These are phyloP conservation scores for Kondoa subrosea DNA, from an alignment of 768 basidiomycete species.

Conservation along the genomic window DNA sequence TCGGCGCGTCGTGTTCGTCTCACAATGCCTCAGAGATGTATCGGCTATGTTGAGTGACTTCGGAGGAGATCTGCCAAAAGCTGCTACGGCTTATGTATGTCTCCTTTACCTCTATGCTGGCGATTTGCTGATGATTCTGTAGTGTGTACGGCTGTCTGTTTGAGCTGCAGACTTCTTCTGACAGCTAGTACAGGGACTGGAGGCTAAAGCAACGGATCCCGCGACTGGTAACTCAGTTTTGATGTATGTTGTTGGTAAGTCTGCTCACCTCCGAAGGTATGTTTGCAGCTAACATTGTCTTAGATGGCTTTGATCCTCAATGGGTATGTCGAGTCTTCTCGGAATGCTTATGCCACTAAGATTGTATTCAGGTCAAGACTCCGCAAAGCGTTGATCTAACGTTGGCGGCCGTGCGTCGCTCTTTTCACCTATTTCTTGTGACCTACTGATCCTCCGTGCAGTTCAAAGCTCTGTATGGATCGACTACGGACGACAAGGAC, in stretches of 20 bases:
- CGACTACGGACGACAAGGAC: conserved; percentile 10
- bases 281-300: neutral
- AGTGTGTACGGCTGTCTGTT: no score
- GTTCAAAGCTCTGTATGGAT: conserved; percentile 6
- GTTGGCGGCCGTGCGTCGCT: neutral
- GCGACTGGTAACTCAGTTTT: neutral
- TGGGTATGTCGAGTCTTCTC: no score
- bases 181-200: neutral
- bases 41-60: conserved; percentile 2
- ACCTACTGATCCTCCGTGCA: neutral
- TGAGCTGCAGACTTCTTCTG: neutral
- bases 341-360: no score
- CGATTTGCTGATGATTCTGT: no score
- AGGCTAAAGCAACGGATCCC: conserved; percentile 7
- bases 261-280: neutral
- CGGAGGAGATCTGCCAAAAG: neutral
- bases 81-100: neutral
- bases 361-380: no score
- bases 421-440: neutral
- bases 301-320: neutral
- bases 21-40: neutral
- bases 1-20: no score
- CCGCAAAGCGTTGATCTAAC: neutral
- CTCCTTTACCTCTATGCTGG: neutral
- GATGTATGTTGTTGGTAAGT: conserved; percentile 6